Conservation (phyloP, 73 alveolate species). For the Uronychia binucleata region DNA sequence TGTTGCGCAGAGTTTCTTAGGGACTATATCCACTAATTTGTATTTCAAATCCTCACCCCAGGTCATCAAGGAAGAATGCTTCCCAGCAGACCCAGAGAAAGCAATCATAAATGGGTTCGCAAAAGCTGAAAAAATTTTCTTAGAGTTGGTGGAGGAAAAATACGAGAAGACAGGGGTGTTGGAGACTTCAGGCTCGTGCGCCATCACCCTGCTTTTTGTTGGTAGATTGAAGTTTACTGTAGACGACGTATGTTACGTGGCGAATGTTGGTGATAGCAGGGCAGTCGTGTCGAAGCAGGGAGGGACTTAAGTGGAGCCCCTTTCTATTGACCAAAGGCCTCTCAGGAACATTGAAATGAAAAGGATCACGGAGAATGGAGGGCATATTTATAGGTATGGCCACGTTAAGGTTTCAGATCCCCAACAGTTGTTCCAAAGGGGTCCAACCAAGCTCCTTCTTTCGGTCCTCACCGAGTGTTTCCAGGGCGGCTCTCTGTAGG, state of each 20-base stretch:
- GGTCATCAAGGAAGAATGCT: slow-evolving; percentile 71
- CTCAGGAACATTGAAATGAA: slow-evolving; percentile 36
- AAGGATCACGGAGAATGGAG: slow-evolving; percentile 50
- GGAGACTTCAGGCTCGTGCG: slow-evolving; percentile 73
- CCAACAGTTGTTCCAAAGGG: not conserved
- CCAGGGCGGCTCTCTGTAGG: slow-evolving; percentile 96
- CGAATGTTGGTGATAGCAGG: slow-evolving; percentile 66
- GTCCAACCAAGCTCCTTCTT: not conserved
- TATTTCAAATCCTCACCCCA: slow-evolving; percentile 59
- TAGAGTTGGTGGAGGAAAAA: slow-evolving; percentile 70
- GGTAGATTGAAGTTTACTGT: slow-evolving; percentile 15
- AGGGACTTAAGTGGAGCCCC: slow-evolving; percentile 50
- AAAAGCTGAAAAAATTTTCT: slow-evolving; percentile 83
- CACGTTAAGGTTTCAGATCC: not conserved
- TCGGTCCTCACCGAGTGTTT: slow-evolving; percentile 93
- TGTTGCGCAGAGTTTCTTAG: slow-evolving; percentile 87
- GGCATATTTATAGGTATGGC: slow-evolving; percentile 43
- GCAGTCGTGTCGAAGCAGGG: slow-evolving; percentile 63
- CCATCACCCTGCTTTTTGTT: slow-evolving; percentile 52
- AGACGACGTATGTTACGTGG: slow-evolving; percentile 33
- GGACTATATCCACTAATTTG: slow-evolving; percentile 72
- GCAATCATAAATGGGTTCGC: slow-evolving; percentile 91
- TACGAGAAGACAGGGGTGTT: slow-evolving; percentile 63
- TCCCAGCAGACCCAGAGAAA: slow-evolving; percentile 92
- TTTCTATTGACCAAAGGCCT: slow-evolving; percentile 61